Base-by-base conservation (phyloP, 257 asterid species). In the Penstemon eatonii region DNA sequence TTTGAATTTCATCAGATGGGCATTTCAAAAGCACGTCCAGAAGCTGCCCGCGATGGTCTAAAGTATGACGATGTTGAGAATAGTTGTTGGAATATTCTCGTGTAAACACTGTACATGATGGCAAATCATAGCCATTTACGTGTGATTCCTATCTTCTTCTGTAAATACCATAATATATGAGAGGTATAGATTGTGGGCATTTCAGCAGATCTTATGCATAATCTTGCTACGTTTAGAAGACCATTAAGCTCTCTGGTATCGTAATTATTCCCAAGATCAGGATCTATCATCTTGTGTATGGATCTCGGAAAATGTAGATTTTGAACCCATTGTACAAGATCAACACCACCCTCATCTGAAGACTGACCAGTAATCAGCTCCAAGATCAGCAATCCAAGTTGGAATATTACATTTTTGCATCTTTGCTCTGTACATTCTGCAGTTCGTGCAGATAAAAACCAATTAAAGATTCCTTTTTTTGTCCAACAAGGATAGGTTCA, bases 351-450 rank as follows among this genome's bases (percentile, higher is more conserved):
- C n/a, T 66, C 70, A 11, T 84, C 94, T 0, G 97, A 81, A 1
- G 94, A 88, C 69, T 88, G 98, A 54, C 98, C 97, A 0, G 98
- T 93, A 61, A 93, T 68, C 46, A 93, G 90, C 89, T 90, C 98
- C 12, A 90, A 79, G 70, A 90, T 81, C 74, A 93, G 80, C 81
- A 93, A 60, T 3, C 98, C 98, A 5, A 90, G 96, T 63, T 90
- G 94, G 82, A 86, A 90, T 57, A 93, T 72, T 25, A 85, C 69
- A 71, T 68, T 68, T 65, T 81, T 85, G 87, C 90, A 75, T 9
- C 69, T 85, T 40, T 82, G 83, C 6, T 62, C 80, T 5, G 78
- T 66, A 39, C 86, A 78, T 71, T 78, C 94, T 85, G 87, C 74
- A 59, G 57, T 15, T 46, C n/a, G 25, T 68, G 69, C 42, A 63